A percentile compares a stretch with the other conserved stretches of the same genome.
phyloP scores from a whole-genome alignment of 2,329 filamentous ascomycete genomes.

The Clarireedia homoeocarpa region DNA sequence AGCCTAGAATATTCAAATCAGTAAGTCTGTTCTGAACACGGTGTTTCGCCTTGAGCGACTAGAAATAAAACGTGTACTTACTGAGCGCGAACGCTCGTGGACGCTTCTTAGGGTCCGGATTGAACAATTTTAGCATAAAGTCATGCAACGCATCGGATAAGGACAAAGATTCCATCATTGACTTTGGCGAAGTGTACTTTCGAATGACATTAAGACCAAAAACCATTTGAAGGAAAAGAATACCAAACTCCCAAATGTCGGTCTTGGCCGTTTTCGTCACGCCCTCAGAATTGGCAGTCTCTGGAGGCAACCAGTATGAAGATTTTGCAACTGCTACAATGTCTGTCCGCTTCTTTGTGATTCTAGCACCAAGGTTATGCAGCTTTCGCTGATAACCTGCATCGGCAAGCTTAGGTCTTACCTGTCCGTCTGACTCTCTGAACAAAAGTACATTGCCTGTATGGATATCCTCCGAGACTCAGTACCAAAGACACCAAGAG shows the following conservation, averaged over 20 bases:
- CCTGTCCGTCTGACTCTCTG: conserved; percentile 58
- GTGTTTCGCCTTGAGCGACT: not conserved
- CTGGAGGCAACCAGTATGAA: conserved; percentile 76
- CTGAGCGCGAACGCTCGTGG: conserved; percentile 70
- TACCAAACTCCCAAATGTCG: conserved; percentile 91
- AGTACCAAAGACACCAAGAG: not conserved
- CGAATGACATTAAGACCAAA: conserved; percentile 73
- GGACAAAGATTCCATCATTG: conserved; percentile 61
- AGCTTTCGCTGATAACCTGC: conserved; percentile 62
- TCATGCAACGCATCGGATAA: conserved; percentile 72
- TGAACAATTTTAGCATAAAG: conserved; percentile 77
- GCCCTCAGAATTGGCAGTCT: conserved; percentile 56
- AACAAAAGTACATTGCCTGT: conserved; percentile 72
- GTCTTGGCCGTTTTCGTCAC: conserved; percentile 66
- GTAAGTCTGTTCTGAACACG: not conserved
- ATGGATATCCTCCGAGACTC: conserved; percentile 51
- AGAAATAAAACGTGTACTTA: not conserved
- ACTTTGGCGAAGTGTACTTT: conserved; percentile 71
- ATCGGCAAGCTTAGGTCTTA: conserved; percentile 68
- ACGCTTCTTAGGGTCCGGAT: conserved; percentile 72
- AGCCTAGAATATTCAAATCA: conserved; percentile 23
- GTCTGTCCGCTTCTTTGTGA: conserved; percentile 45
- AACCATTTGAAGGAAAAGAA: conserved; percentile 88
- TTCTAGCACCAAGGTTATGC: conserved; percentile 49
- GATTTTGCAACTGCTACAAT: conserved; percentile 58